Base-by-base conservation (phyloP, 2,329 filamentous ascomycete genomes). In the Amphichorda felina region DNA sequence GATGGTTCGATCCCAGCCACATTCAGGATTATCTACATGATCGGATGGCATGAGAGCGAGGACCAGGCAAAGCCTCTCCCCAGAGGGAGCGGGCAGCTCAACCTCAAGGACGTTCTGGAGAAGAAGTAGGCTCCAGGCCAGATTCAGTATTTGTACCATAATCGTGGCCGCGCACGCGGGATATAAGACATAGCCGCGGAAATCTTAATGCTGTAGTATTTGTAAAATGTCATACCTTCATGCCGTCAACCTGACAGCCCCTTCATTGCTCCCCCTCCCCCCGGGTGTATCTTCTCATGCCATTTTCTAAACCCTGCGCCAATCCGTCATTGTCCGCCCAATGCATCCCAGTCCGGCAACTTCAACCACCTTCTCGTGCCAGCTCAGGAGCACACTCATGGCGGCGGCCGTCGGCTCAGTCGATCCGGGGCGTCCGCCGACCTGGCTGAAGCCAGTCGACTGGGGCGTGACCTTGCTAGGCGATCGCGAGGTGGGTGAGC, bases 341-440 rank as follows among this genome's bases (percentile, higher is more conserved):
- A 98, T 91, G 57, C 83, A 86, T 30, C 91, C 91, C 46, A 87
- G 69, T 17, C 91, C 91, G 26, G 87, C 85, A 51, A 95, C 79
- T 51, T 98, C 91, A 4, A 96, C 86, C 42, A 95, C 74, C 72
- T 95, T 98, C 68, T 98, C 91, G 56, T 98, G 91, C 91, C 91
- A 98, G 61, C 87, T 95, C 46, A 98, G 66, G 54, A 98, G 59
- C 35, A 98, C 91, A 54, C 91, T 96, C 91, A 96, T 96, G 36
- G 81, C 82, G 38, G 87, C 80, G 25, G 85, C 83, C 42, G 85
- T 79, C 32, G 84, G 82, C 53, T 80, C 75, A 53, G 66, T 72
- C 8, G 50, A 63, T 18, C 64, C 67, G 7, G 73, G 68, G 36
- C 75, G 60, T 10, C 58, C 59, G 14, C 65, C 66, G 29, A 89